Evolutionary conservation across 352 stramenopile genomes (phyloP), one percentile per base, ranked within the genome.

Genomic region (Globisporangium ultimum): DNA sequence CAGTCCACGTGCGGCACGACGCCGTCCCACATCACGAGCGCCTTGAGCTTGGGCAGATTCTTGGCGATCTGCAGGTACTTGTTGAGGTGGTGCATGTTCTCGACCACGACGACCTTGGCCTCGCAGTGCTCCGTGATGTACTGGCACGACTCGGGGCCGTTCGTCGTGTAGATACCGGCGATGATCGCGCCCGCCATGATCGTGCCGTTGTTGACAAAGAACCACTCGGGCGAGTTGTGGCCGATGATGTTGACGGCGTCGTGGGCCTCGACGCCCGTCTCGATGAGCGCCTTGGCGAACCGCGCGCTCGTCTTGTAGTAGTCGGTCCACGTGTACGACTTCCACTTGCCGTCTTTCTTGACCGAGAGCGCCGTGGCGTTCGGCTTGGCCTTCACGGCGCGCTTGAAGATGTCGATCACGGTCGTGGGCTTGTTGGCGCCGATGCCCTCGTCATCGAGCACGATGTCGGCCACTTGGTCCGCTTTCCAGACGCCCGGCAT

Each of bases 201-300:
- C 21, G 80, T 67, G 24, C 86, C 87, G 57, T 83, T 84, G 57
- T 91, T 83, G 50, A 77, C 78, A 60, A 96, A 78, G 57, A 95
- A 84, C 81, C 88, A 96, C 62, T 96, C 80, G 10, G 85, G 80
- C 34, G 80, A 84, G 69, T 96, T 96, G 64, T 85, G 88, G 24
- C 88, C 88, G 45, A 91, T 88, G 28, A 96, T 80, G 57, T 74
- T 88, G 21, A 96, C 86, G 1, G 72, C 76, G 38, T 96, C 77
- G 53, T 91, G 80, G 20, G 70, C 63, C 34, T 84, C 46, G 11
- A 96, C 70, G 14, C 85, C 88, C 8, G 89, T n/a, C 32, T 74
- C 62, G 46, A 96, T 86, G 55, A 96, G 69, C 18, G 85, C 68
- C 58, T 87, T 87, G 50, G 78, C 88, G 50, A 96, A 93, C 32